Evolutionary conservation across 2,329 filamentous ascomycete genomes (phyloP).

Genomic region (Aspergillus pseudotamarii): DNA sequence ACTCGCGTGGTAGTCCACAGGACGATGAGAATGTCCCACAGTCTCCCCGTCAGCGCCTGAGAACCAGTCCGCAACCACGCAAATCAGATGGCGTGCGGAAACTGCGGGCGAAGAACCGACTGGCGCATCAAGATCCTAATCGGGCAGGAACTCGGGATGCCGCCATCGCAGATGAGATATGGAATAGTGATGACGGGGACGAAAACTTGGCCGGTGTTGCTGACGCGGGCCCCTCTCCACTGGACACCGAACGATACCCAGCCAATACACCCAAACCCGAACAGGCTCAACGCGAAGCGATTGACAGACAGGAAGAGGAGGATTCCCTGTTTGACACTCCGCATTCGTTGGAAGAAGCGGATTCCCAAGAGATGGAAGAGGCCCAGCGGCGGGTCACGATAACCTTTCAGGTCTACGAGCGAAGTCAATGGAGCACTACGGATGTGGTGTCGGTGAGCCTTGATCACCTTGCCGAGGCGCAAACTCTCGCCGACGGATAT

Average conservation of each 20-base stretch:
- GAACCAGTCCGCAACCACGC: conserved; percentile 1
- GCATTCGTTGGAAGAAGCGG: conserved; percentile 3
- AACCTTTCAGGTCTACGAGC: background rate
- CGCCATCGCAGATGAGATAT: conserved; percentile 9
- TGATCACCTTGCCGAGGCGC: background rate
- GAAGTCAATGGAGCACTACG: background rate
- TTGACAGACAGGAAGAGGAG: conserved; percentile 8
- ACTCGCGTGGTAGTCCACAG: background rate
- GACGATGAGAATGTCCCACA: conserved; percentile 2
- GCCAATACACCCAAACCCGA: conserved; percentile 5
- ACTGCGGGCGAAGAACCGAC: conserved; percentile 2
- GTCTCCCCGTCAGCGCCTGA: conserved; percentile 1
- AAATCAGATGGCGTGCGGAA: conserved; percentile 6
- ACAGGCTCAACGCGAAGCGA: conserved; percentile 8
- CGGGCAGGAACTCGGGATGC: conserved; percentile 11
- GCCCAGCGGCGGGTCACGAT: background rate
- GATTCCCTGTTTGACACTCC: conserved; percentile 6
- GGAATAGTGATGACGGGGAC: conserved; percentile 2
- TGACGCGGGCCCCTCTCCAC: conserved; percentile 3
- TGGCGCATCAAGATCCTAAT: conserved; percentile 5
- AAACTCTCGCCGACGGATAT: background rate
- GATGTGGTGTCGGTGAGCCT: background rate
- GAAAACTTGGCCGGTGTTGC: background rate
- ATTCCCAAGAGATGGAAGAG: conserved; percentile 5
- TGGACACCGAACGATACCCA: conserved; percentile 6